Base-by-base conservation (phyloP, 2,329 filamentous ascomycete species). In the Fusarium sp. region DNA sequence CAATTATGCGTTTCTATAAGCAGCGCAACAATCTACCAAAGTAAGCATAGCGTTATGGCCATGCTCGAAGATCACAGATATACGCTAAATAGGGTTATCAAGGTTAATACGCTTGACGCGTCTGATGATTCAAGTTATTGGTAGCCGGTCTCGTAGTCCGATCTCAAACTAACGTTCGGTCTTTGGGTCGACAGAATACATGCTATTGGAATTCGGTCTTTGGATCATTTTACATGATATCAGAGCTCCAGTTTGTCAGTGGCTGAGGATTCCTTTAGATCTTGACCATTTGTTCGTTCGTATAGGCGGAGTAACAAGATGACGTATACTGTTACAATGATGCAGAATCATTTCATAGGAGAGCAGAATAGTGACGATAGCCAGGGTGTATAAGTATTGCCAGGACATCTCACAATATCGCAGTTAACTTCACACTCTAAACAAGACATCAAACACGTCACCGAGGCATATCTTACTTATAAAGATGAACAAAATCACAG, bases 371-470 rank as follows among this genome's bases (percentile, higher is more conserved):
- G 16, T 18, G 9, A 26, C n/a, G 6, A 18, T 33, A 7, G 11
- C 16, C 15, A 7, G 23, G 7, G 16, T 28, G 41, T 30, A 44
- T 44, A 44, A 44, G 6, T 44, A 44, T 23, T 28, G 6, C 11
- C 23, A 28, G 5, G 1, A 8, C 3, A 28, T 44, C 41, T 15
- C 9, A 3, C 9, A n/a, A n/a, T 12, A n/a, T 1, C 7, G 6
- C 3, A 10, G 11, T 11, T 2, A 10, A 30, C 1, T 13, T 2
- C 6, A 13, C 2, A 33, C 3, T 23, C 6, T 3, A 7, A 13
- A 10, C 10, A 40, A 4, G 2, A 13, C 8, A 30, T n/a, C 7
- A 23, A 52, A 50, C 8, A 8, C 8, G 8, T 2, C n/a, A 23
- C 10, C 2, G 4, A n/a, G 9, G 8, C 8, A 33, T 3, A 20